Percentiles rank a stretch among this genome's conserved stretches.
These are phyloP conservation scores for Firmiana major DNA, from an alignment of 345 rosid genomes.

Conservation along the genomic window DNA sequence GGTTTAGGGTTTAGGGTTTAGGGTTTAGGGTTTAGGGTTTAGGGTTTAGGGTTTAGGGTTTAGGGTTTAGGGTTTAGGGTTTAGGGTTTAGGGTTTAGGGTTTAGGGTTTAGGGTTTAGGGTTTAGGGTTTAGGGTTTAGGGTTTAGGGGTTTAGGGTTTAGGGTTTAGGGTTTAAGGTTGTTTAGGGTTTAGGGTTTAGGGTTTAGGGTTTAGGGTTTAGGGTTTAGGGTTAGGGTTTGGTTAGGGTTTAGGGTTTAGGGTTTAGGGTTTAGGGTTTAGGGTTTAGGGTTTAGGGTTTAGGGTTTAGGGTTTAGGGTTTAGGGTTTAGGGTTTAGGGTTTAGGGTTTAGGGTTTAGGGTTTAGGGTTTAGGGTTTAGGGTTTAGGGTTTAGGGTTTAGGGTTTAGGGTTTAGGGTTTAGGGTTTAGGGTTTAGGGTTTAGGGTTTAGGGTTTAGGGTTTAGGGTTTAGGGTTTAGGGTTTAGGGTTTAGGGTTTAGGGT, in stretches of 20 bases:
- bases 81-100: slow-evolving; percentile 19
- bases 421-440: neutral
- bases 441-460: neutral
- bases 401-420: neutral
- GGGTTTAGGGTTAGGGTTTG: slow-evolving; percentile 26
- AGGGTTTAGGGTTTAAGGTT: neutral
- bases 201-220: slow-evolving; percentile 19
- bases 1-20: neutral
- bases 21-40: neutral
- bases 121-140: slow-evolving; percentile 16
- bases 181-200: slow-evolving; percentile 20
- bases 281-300: slow-evolving; percentile 15
- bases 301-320: slow-evolving; percentile 10
- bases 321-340: neutral
- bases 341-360: neutral
- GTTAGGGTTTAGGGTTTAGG: slow-evolving; percentile 23
- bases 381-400: neutral
- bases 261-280: slow-evolving; percentile 7
- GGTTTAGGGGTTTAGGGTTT: slow-evolving; percentile 16
- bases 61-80: slow-evolving; percentile 21
- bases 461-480: neutral
- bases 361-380: neutral
- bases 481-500: neutral
- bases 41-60: slow-evolving; percentile 11
- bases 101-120: slow-evolving; percentile 12